Evolutionary conservation across 106 monocot genomes (phyloP).

Genomic region (Dioscorea alata): DNA sequence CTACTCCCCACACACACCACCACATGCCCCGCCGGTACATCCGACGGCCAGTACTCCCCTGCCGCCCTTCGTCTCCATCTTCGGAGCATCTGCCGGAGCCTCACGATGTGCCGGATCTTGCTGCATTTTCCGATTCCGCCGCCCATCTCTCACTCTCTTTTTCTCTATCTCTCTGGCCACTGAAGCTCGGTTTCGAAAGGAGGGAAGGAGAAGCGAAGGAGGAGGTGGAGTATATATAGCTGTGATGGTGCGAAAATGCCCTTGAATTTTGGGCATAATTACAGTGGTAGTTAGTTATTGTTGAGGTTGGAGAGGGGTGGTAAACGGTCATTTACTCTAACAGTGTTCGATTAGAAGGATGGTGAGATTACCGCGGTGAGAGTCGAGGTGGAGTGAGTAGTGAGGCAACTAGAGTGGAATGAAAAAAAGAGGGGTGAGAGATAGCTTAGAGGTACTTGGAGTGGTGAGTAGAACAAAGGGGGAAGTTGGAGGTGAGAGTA

Average conservation of each 20-base stretch:
- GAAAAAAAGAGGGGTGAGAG: too few species aligned
- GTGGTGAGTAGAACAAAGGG: too few species aligned
- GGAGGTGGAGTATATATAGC: neutral
- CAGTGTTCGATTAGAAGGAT: too few species aligned
- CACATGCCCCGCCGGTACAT: slow-evolving; percentile 62
- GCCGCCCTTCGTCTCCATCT: slow-evolving; percentile 33
- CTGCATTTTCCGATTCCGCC: slow-evolving; percentile 6
- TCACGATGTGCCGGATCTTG: slow-evolving; percentile 12
- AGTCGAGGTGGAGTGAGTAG: too few species aligned
- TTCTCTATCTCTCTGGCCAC: neutral
- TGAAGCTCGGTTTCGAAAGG: neutral
- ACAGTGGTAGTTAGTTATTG: neutral
- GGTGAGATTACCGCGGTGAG: too few species aligned
- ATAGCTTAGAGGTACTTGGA: too few species aligned
- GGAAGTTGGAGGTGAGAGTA: too few species aligned
- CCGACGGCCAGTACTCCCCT: slow-evolving; percentile 1
- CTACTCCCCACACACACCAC: slow-evolving; percentile 49
- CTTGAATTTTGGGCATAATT: neutral
- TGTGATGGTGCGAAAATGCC: neutral
- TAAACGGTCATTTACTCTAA: too few species aligned
- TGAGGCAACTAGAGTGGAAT: too few species aligned
- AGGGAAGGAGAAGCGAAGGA: neutral
- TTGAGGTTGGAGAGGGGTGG: too few species aligned
- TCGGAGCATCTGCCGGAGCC: slow-evolving; percentile 5
- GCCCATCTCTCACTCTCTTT: neutral